Evolutionary conservation across 352 stramenopile species (phyloP).

Genomic region (Ophiocytium majus): DNA sequence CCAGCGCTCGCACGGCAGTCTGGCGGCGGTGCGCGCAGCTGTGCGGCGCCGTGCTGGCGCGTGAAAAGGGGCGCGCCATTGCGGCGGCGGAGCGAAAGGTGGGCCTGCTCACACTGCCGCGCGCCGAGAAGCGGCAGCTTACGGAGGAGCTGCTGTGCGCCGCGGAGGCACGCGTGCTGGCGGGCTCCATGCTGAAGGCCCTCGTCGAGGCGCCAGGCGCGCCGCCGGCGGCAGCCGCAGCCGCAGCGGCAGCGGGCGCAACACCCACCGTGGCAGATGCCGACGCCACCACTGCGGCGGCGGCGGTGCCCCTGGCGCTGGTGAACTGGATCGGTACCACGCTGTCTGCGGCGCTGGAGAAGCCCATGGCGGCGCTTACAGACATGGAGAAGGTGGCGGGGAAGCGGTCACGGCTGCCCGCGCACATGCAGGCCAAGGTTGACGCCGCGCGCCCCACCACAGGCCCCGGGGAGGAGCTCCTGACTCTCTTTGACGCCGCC

Average conservation of each 20-base stretch:
- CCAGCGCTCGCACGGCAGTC: neutral
- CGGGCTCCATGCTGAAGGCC: conserved; percentile 16
- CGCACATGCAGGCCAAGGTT: neutral
- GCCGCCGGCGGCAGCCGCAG: too few relatives aligned
- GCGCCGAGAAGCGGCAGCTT: conserved; percentile 19
- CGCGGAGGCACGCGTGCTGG: conserved; percentile 31
- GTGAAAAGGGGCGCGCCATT: conserved; percentile 21
- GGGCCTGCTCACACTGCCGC: conserved; percentile 23
- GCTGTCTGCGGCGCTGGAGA: neutral
- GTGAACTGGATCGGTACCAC: neutral
- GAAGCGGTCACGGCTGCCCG: neutral
- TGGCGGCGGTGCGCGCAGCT: neutral
- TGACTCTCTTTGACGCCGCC: neutral
- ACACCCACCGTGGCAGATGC: too few relatives aligned
- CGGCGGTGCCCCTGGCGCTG: neutral
- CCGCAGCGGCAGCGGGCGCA: too few relatives aligned
- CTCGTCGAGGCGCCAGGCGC: conserved; percentile 8
- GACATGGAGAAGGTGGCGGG: neutral
- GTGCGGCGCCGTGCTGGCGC: neutral
- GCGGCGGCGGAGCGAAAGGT: conserved; percentile 23
- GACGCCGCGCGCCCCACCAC: neutral
- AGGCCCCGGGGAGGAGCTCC: neutral
- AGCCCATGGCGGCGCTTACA: neutral
- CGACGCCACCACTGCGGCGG: too few relatives aligned
- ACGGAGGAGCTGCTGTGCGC: conserved; percentile 14